Evolutionary conservation across 2,329 filamentous ascomycete species (phyloP).

Genomic region (Exophiala oligosperma): DNA sequence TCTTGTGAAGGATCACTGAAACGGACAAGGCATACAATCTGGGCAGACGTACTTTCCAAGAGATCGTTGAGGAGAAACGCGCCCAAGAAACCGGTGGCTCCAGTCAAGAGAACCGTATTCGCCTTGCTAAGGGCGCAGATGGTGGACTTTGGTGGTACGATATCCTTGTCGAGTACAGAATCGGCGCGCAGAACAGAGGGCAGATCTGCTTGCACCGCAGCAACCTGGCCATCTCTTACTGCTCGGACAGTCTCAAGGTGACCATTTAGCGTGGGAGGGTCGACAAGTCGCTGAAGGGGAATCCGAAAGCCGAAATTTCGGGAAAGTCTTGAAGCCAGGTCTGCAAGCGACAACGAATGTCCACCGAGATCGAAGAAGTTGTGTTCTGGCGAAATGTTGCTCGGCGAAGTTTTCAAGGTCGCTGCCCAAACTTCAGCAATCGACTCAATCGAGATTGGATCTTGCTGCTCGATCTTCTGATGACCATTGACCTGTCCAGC

Average conservation of each 20-base stretch:
- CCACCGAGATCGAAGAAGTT: conserved; percentile 82
- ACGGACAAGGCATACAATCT: conserved; percentile 71
- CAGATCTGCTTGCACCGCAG: conserved; percentile 72
- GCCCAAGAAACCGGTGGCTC: conserved; percentile 74
- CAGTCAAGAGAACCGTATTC: conserved; percentile 69
- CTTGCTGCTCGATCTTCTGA: conserved; percentile 55
- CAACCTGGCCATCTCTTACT: conserved; percentile 70
- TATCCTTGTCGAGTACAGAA: conserved; percentile 67
- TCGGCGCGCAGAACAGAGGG: conserved; percentile 69
- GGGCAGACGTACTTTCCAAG: conserved; percentile 66
- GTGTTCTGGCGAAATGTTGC: conserved; percentile 65
- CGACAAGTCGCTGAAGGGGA: conserved; percentile 69
- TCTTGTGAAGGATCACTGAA: conserved; percentile 67
- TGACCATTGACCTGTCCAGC: conserved; percentile 34
- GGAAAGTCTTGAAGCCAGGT: conserved; percentile 69
- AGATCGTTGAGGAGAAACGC: conserved; percentile 71
- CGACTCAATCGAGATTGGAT: conserved; percentile 65
- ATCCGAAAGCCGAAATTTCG: conserved; percentile 72
- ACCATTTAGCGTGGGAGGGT: conserved; percentile 69
- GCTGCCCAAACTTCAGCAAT: conserved; percentile 73
- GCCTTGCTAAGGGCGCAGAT: conserved; percentile 64
- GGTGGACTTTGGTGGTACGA: conserved; percentile 56
- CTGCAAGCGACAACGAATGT: conserved; percentile 75
- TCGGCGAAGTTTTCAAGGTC: conserved; percentile 64
- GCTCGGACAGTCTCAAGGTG: conserved; percentile 71